Base-by-base conservation (phyloP, 305 asterid species). In the Solanum hybrid region DNA sequence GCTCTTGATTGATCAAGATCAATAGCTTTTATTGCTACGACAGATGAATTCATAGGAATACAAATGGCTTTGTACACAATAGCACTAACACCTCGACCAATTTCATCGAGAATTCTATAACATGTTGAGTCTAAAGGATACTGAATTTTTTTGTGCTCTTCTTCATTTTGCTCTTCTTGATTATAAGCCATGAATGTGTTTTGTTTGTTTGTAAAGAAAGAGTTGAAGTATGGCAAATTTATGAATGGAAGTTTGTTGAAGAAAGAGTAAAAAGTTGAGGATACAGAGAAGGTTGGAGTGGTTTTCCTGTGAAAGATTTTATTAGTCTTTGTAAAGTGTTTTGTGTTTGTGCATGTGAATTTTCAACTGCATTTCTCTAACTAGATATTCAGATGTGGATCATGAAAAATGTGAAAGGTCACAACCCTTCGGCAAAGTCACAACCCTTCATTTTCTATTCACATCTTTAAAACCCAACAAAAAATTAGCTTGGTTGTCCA, bases 31-130 rank as follows among this genome's bases (percentile, higher is more conserved):
- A 95, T 94, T 0, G 99, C 98, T 22, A 96, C 98, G 0, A 92
- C 88, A 3, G 95, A 91, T 26, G 94, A 92, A 79, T 93, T 91
- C 79, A 92, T 70, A 11, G 98, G 95, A 41, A 92, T 34, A 90
- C 99, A 96, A 31, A 94, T 83, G 38, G 99, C 99, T 80, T 95
- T 95, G 87, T 95, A 95, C 17, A 95, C 99, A 51, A 93, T 86
- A 12, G 98, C 98, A 45, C 96, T 95, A 1, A 90, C 93, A 11
- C 98, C 98, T 72, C 93, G 89, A 15, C 97, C 98, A 33, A 96
- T 96, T 90, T 95, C 96, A n/a, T 93, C 93, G 9, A 94, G 89
- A 89, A 95, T 91, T 79, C 90, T 77, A 91, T 96, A 95, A 89
- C 94, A 90, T 73, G 90, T 93, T 10, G 96, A 89, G 92, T 93